A percentile compares a stretch with the other conserved stretches of the same genome.
These are phyloP conservation scores for Lepidium didymum DNA, from an alignment of 345 rosid genomes.

Conservation along the genomic window DNA sequence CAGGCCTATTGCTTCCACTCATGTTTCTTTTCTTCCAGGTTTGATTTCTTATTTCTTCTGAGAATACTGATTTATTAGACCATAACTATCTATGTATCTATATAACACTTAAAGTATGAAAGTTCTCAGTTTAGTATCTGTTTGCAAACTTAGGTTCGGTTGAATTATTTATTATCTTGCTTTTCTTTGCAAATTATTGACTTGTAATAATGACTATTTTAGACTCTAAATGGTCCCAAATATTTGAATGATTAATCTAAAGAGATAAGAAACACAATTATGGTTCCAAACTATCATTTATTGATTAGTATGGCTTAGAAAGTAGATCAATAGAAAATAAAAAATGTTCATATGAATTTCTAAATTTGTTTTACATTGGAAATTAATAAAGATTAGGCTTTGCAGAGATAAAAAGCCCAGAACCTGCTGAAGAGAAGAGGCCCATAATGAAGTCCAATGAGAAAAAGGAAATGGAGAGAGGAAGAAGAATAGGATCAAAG, in stretches of 20 bases:
- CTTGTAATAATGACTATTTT: slow-evolving; percentile 7
- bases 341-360: not conserved
- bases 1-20: slow-evolving; percentile 40
- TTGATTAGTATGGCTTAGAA: not conserved
- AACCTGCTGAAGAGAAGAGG: not conserved
- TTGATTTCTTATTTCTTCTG: not conserved
- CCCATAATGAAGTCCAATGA: not conserved
- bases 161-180: not conserved
- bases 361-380: not conserved
- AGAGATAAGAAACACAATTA: not conserved
- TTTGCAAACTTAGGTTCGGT: slow-evolving; percentile 7
- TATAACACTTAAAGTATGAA: not conserved
- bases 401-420: not conserved
- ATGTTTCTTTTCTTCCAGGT: slow-evolving; percentile 41
- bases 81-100: slow-evolving; percentile 5
- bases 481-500: slow-evolving; percentile 56
- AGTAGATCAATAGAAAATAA: not conserved
- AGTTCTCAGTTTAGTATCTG: slow-evolving; percentile 12
- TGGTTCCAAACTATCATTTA: not conserved
- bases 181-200: slow-evolving; percentile 11
- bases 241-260: not conserved
- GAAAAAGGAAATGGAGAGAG: slow-evolving; percentile 14
- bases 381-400: not conserved
- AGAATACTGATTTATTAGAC: not conserved
- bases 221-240: slow-evolving; percentile 19